Conservation (phyloP, 2,329 filamentous ascomycete genomes). For the Calonectria hawksworthii region DNA sequence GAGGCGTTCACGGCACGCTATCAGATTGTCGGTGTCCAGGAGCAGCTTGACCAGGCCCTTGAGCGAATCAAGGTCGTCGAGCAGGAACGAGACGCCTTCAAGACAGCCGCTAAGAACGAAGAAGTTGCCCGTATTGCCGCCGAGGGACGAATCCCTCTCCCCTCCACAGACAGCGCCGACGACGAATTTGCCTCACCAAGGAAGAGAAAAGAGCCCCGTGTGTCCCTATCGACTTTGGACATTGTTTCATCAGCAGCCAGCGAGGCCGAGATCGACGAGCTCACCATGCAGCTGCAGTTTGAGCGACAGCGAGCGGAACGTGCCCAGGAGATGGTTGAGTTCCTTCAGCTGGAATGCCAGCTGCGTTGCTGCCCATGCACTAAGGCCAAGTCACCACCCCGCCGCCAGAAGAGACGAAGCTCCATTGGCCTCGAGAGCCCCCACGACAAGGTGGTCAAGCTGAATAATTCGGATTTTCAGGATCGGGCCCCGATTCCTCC, state of each 20-base stretch:
- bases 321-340: slow-evolving; percentile 80
- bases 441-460: slow-evolving; percentile 52
- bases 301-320: slow-evolving; percentile 75
- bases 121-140: slow-evolving; percentile 80
- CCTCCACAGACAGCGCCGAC: slow-evolving; percentile 64
- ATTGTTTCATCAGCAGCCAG: slow-evolving; percentile 68
- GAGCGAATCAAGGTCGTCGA: slow-evolving; percentile 76
- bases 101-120: slow-evolving; percentile 79
- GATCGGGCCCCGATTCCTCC: slow-evolving; percentile 32
- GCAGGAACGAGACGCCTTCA: slow-evolving; percentile 81
- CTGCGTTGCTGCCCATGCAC: slow-evolving; percentile 76
- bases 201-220: slow-evolving; percentile 58
- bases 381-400: slow-evolving; percentile 48
- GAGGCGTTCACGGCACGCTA: slow-evolving; percentile 79
- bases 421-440: slow-evolving; percentile 43
- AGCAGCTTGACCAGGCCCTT: slow-evolving; percentile 75
- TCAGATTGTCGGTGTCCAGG: slow-evolving; percentile 73
- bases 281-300: slow-evolving; percentile 67
- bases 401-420: slow-evolving; percentile 42
- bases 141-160: slow-evolving; percentile 78
- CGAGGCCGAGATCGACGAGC: slow-evolving; percentile 71
- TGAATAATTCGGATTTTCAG: slow-evolving; percentile 48
- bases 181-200: slow-evolving; percentile 75
- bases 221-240: slow-evolving; percentile 63
- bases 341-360: slow-evolving; percentile 81